These are phyloP conservation scores for Balakata baccata DNA, from an alignment of 345 rosid species.

Conservation along the genomic window DNA sequence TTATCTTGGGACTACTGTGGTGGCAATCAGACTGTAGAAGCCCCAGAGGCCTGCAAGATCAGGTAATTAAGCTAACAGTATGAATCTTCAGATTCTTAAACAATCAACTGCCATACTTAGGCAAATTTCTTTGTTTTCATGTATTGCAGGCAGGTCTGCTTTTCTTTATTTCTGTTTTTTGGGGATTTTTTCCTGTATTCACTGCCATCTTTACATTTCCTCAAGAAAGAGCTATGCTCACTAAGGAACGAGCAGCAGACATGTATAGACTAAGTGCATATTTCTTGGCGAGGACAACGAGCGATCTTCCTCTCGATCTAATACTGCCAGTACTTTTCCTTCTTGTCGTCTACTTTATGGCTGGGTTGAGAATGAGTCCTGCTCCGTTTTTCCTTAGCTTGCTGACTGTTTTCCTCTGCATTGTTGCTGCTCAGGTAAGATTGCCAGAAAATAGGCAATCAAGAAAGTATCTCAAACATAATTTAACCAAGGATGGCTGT, in stretches of 20 bases:
- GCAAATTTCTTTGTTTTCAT: not conserved
- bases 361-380: slow-evolving; percentile 64
- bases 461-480: not conserved
- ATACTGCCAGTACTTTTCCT: slow-evolving; percentile 81
- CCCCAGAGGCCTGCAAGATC: slow-evolving; percentile 71
- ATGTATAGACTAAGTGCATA: slow-evolving; percentile 94
- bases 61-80: slow-evolving; percentile 42
- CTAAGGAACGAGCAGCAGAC: slow-evolving; percentile 89
- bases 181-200: slow-evolving; percentile 98
- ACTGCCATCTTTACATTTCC: slow-evolving; percentile 97
- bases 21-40: slow-evolving; percentile 73
- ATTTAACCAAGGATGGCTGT: slow-evolving; percentile 18
- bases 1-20: slow-evolving; percentile 88
- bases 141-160: slow-evolving; percentile 78
- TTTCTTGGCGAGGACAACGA: slow-evolving; percentile 86
- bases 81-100: not conserved
- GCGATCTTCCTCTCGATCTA: slow-evolving; percentile 94
- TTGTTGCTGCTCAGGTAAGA: slow-evolving; percentile 85
- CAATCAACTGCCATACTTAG: not conserved
- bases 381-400: slow-evolving; percentile 71
- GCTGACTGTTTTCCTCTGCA: slow-evolving; percentile 80
- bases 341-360: slow-evolving; percentile 90
- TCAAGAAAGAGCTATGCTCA: slow-evolving; percentile 91
- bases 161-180: slow-evolving; percentile 93
- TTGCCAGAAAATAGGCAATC: not conserved